Base-by-base conservation (phyloP, 164 flowering plant genomes). In the Nymphaea thermarum region DNA sequence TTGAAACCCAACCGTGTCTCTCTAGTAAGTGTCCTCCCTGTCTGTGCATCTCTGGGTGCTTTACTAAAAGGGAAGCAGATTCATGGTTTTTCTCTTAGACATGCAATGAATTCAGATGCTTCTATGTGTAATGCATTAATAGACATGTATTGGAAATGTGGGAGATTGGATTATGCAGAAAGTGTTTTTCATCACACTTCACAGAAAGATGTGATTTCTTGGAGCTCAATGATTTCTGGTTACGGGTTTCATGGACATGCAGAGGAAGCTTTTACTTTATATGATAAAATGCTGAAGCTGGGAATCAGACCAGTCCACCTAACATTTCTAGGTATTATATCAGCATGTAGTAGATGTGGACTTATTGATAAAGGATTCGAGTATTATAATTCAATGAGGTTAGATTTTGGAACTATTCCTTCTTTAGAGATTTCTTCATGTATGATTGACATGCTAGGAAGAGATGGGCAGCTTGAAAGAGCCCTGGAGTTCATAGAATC, bases 171-270 rank as follows among this genome's bases (percentile, higher is more conserved):
- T 67, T 80, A 7, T 65, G 91, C 93, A 36, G 75, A 75, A 53
- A 42, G 65, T 42, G 74, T 87, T 4, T 90, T 90, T 72, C 75
- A 82, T 59, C 69, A 82, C 72, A 72, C 71, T 45, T 78, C 79
- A 10, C 74, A 72, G 62, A 16, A 65, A 64, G 90, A 90, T 76
- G 60, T 78, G 16, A 80, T 87, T 66, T 77, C 93, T 47, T 90
- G 91, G 93, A 84, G 85, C 75, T 81, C 93, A 12, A 80, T 90
- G 72, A 85, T 90, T 65, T 72, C 78, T 43, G 91, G 85, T 16
- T 86, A 80, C 72, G 88, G 89, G 66, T 69, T 82, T 59, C 83
- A 90, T 74, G 94, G 96, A 42, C 72, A 68, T 70, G 92, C 84
- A 60, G 69, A 74, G 43, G 84, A 88, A 70, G 86, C 94, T 44